Evolutionary conservation across 2,329 filamentous ascomycete species (phyloP).

Genomic region (Aureobasidium sp.): DNA sequence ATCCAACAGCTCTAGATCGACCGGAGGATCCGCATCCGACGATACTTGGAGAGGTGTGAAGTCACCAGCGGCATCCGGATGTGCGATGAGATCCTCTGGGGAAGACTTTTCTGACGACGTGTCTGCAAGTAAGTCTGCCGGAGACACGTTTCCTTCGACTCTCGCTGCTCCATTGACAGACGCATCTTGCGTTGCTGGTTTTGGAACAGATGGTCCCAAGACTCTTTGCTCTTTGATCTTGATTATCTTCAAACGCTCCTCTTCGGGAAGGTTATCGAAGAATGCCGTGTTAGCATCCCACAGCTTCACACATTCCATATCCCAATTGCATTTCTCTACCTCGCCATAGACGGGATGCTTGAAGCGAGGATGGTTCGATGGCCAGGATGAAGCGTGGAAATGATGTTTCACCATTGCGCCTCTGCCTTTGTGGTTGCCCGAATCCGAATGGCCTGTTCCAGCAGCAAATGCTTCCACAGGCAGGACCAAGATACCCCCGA

Average conservation of each 20-base stretch:
- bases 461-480: constrained; percentile 63
- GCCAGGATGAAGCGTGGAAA: constrained; percentile 68
- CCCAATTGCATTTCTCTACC: constrained; percentile 65
- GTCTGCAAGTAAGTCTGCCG: too few relatives aligned
- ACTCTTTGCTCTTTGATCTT: background rate
- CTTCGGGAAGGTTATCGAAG: constrained; percentile 50
- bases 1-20: too few relatives aligned
- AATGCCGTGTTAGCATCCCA: constrained; percentile 59
- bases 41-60: too few relatives aligned
- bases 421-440: constrained; percentile 51
- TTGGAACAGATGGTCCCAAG: too few relatives aligned
- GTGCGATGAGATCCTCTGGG: too few relatives aligned
- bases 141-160: too few relatives aligned
- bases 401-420: constrained; percentile 62
- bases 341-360: constrained; percentile 59
- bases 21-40: too few relatives aligned
- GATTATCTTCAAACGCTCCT: constrained; percentile 33
- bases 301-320: constrained; percentile 51
- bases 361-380: constrained; percentile 51
- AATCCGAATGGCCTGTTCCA: constrained; percentile 62
- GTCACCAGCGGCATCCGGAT: too few relatives aligned
- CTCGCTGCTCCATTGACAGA: too few relatives aligned
- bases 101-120: too few relatives aligned
- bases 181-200: too few relatives aligned
- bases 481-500: constrained; percentile 55